Conservation (phyloP, 257 asterid genomes). For the Coffea canephora region DNA sequence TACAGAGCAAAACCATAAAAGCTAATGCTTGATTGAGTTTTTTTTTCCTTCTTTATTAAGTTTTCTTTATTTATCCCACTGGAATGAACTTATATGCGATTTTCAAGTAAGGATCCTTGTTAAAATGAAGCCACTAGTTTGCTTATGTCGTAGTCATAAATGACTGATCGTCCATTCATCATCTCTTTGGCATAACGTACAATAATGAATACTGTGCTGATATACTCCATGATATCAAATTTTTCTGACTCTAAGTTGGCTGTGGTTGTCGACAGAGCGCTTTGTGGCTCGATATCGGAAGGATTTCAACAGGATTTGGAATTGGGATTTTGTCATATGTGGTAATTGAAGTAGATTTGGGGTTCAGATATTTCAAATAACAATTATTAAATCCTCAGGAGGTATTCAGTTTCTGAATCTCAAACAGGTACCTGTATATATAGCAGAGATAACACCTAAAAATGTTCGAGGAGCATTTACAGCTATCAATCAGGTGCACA, state of each 20-base stretch:
- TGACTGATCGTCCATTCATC: background rate
- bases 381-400: background rate
- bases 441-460: constrained; percentile 90
- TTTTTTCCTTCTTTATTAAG: too few relatives aligned
- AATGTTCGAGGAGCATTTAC: constrained; percentile 83
- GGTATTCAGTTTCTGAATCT: constrained; percentile 18
- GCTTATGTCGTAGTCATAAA: too few relatives aligned
- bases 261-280: constrained; percentile 46
- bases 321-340: constrained; percentile 80
- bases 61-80: background rate
- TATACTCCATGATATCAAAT: background rate
- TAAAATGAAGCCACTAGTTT: background rate
- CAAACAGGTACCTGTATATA: constrained; percentile 74
- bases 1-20: background rate
- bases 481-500: constrained; percentile 71
- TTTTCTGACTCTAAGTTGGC: background rate
- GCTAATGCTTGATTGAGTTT: background rate
- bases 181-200: background rate
- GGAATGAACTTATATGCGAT: background rate
- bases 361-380: background rate
- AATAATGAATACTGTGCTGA: too few relatives aligned
- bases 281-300: constrained; percentile 76
- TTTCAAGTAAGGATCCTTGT: background rate
- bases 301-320: constrained; percentile 71
- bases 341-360: constrained; percentile 34